Evolutionary conservation across 2,329 filamentous ascomycete genomes (phyloP).

Genomic region (Ramularia collo-cygni): DNA sequence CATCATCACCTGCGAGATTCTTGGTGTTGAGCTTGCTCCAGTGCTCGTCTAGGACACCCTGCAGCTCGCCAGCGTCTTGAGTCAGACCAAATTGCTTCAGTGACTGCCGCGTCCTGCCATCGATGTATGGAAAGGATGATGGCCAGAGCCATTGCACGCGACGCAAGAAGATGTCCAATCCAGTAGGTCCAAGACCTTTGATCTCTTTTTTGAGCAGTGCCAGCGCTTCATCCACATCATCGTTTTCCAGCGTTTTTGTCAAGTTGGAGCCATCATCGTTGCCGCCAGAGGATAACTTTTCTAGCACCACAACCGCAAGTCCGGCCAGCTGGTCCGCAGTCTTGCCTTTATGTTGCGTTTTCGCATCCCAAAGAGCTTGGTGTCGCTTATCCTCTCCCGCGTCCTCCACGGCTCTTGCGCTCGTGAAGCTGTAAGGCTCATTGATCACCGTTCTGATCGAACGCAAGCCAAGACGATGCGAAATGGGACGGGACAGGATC

Average conservation of each 20-base stretch:
- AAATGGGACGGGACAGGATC: constrained; percentile 39
- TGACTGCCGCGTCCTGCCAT: constrained; percentile 30
- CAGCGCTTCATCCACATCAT: constrained; percentile 26
- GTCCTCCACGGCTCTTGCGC: constrained; percentile 28
- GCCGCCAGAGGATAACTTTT: constrained; percentile 28
- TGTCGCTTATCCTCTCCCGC: constrained; percentile 33
- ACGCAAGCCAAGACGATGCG: constrained; percentile 38
- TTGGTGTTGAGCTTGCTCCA: constrained; percentile 31
- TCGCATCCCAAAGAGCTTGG: constrained; percentile 36
- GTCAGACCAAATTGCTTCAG: constrained; percentile 34
- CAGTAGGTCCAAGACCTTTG: constrained; percentile 37
- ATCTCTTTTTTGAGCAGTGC: constrained; percentile 30
- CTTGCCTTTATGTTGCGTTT: constrained; percentile 42
- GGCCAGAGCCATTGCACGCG: constrained; percentile 37
- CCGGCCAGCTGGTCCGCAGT: constrained; percentile 36
- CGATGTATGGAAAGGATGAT: constrained; percentile 35
- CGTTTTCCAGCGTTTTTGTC: constrained; percentile 28
- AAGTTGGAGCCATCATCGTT: constrained; percentile 29
- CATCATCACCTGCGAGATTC: constrained; percentile 26
- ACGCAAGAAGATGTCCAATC: constrained; percentile 38
- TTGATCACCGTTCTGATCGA: constrained; percentile 41
- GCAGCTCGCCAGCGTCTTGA: constrained; percentile 29
- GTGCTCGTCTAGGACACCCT: constrained; percentile 29
- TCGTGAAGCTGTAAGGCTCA: constrained; percentile 35
- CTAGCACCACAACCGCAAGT: constrained; percentile 28